A percentile compares a stretch with the other conserved stretches of the same genome.
phyloP scores from a whole-genome alignment of 2,329 filamentous ascomycete species.

The Ophiostoma piceae region DNA sequence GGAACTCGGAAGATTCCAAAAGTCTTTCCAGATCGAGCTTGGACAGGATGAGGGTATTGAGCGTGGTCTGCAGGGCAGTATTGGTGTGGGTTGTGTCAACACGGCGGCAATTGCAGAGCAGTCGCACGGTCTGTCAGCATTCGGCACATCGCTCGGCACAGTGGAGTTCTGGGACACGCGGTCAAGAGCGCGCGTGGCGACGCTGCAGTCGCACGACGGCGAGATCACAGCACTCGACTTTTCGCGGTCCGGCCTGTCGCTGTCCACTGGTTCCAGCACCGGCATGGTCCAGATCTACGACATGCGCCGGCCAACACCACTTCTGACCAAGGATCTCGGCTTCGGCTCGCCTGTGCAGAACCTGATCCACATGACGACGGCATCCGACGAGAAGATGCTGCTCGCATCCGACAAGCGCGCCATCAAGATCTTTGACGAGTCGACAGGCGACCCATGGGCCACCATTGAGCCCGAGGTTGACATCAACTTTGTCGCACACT shows the following conservation, averaged over 20 bases:
- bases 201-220: constrained; percentile 62
- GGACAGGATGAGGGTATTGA: constrained; percentile 72
- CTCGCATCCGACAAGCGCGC: constrained; percentile 90
- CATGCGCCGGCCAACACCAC: constrained; percentile 75
- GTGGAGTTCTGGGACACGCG: constrained; percentile 96
- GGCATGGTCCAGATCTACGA: constrained; percentile 90
- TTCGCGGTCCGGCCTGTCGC: constrained; percentile 71
- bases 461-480: constrained; percentile 93
- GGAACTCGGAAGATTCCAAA: constrained; percentile 89
- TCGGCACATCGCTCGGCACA: constrained; percentile 90
- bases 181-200: constrained; percentile 72
- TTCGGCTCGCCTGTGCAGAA: constrained; percentile 91
- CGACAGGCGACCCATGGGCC: constrained; percentile 82
- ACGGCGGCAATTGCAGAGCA: constrained; percentile 79
- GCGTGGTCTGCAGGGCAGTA: constrained; percentile 77
- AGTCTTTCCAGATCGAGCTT: constrained; percentile 84
- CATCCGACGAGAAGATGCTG: constrained; percentile 76
- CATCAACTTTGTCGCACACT: constrained; percentile 90
- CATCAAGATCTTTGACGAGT: constrained; percentile 92
- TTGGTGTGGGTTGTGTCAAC: constrained; percentile 81
- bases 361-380: constrained; percentile 64
- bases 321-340: constrained; percentile 90
- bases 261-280: constrained; percentile 81
- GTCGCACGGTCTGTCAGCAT: constrained; percentile 84
- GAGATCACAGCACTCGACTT: constrained; percentile 88